Evolutionary conservation across 2,329 filamentous ascomycete genomes (phyloP).

Genomic region (Juglanconis oblonga): DNA sequence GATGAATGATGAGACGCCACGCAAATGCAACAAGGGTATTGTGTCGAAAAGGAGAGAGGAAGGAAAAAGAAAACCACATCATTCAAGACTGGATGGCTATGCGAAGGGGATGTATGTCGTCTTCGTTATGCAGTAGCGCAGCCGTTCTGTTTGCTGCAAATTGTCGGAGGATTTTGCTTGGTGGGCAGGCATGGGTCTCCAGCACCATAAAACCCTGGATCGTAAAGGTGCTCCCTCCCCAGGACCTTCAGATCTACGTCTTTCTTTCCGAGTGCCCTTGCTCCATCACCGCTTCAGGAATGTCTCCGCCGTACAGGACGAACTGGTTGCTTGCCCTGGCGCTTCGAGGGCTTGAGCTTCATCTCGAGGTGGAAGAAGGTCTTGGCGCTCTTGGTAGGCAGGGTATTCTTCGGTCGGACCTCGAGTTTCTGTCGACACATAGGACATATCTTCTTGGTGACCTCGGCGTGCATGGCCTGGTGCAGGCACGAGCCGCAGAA

Average conservation of each 20-base stretch:
- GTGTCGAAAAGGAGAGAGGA: neutral
- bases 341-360: conserved; percentile 58
- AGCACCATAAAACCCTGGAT: too few species aligned
- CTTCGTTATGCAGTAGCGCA: neutral
- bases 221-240: too few species aligned
- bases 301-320: neutral
- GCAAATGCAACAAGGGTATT: conserved; percentile 16
- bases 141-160: too few species aligned
- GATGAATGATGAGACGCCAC: conserved; percentile 4
- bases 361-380: conserved; percentile 59
- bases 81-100: neutral
- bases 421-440: conserved; percentile 62
- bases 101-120: neutral
- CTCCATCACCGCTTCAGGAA: neutral
- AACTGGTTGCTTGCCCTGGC: conserved; percentile 43
- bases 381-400: conserved; percentile 38
- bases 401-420: conserved; percentile 26
- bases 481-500: conserved; percentile 64
- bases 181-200: neutral
- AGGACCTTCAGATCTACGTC: too few species aligned
- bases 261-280: too few species aligned
- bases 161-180: too few species aligned
- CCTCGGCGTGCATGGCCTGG: conserved; percentile 55
- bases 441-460: conserved; percentile 56
- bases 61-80: neutral